phyloP scores from a whole-genome alignment of 768 basidiomycete genomes.

The Rhizopogon sp. region DNA sequence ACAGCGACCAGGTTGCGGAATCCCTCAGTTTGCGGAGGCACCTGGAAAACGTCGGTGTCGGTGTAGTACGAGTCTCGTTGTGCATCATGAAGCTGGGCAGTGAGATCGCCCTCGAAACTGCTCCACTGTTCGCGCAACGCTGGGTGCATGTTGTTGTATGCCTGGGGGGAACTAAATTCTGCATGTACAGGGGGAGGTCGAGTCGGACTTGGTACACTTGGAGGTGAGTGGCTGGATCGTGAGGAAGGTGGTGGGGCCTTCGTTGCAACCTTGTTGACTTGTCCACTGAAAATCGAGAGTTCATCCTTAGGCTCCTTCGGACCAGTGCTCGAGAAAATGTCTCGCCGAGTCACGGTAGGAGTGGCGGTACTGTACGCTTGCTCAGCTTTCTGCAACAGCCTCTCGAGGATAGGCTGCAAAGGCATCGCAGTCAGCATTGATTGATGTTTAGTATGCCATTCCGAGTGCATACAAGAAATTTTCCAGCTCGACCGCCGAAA shows the following conservation, averaged over 20 bases:
- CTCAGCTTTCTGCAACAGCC: conserved; percentile 59
- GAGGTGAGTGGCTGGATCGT: conserved; percentile 6
- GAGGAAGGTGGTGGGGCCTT: conserved; percentile 24
- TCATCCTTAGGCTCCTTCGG: conserved; percentile 54
- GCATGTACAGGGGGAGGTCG: background rate
- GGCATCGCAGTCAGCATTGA: background rate
- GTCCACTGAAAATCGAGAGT: conserved; percentile 72
- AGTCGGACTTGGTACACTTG: conserved; percentile 6
- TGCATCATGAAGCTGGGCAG: conserved; percentile 40
- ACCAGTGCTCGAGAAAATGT: conserved; percentile 54
- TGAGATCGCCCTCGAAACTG: conserved; percentile 51
- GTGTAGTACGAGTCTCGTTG: conserved; percentile 20
- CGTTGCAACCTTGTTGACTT: conserved; percentile 58
- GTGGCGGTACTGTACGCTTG: conserved; percentile 43
- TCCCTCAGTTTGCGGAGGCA: conserved; percentile 5
- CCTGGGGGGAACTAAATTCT: conserved; percentile 1
- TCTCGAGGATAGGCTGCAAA: conserved; percentile 57
- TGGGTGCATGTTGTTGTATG: conserved; percentile 49
- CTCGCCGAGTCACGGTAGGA: conserved; percentile 36
- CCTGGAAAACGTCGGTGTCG: conserved; percentile 14
- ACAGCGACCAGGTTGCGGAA: background rate
- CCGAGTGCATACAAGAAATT: conserved; percentile 49
- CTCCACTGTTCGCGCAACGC: conserved; percentile 50
- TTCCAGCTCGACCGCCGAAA: conserved; percentile 62
- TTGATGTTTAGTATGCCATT: background rate